Base-by-base conservation (phyloP, 2,329 filamentous ascomycete genomes). In the Neodidymelliopsis sp. region DNA sequence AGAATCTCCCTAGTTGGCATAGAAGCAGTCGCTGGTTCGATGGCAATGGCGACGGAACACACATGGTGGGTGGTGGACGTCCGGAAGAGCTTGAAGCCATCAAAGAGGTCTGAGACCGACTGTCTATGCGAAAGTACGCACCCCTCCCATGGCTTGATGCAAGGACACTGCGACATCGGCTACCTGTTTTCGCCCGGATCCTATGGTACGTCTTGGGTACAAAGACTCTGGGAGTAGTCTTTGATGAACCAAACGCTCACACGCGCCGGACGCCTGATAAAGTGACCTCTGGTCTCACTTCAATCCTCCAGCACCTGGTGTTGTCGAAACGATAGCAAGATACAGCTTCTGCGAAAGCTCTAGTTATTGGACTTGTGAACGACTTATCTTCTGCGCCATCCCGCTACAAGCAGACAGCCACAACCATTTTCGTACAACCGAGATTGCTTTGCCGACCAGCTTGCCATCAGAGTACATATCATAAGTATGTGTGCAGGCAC, bases 1-100 rank as follows among this genome's bases (percentile, higher is more conserved):
- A 65, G 29, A 59, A 56, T 3, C 35, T 70, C n/a, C 67, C 68
- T n/a, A 62, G 63, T 44, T 71, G 68, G 67, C 68, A 71, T 55
- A 57, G 63, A 23, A 63, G 57, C 33, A 66, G 62, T 57, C 48
- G 63, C 34, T 66, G 65, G 59, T 71, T 69, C 44, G 65, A 66
- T 24, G 59, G 63, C 23, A 57, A 45, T 24, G 60, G 62, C 6
- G 58, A 48, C 28, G 64, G 66, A 12, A 68, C 66, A 16, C 64
- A 61, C 36, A 69, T 68, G 62, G 57, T 69, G 11, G 65, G 66
- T 20, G 63, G 62, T 9, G 63, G 66, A 2, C 50, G 55, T 18
- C 53, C 57, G 19, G 49, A 48, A 28, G 49, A 41, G 11, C 43
- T 48, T n/a, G 49, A 48, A 36, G 49, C 42, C n/a, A 52, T 47